These are phyloP conservation scores for Chaetomium olivaceum DNA, from an alignment of 2,329 filamentous ascomycete species.

Conservation along the genomic window DNA sequence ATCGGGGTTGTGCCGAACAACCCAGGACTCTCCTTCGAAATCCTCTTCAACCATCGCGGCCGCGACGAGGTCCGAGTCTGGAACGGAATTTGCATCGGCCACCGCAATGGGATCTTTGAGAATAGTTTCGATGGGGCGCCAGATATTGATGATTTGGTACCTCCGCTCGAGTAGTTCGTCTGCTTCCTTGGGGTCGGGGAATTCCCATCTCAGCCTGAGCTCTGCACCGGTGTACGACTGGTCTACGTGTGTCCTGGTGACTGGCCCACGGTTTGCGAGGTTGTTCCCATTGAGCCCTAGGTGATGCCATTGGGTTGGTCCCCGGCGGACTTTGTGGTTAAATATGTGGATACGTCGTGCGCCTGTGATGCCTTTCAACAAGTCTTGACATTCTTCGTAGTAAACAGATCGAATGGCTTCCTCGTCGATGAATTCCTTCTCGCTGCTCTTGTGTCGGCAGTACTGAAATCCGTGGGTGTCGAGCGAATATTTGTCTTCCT, in stretches of 20 bases:
- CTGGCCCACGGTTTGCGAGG: slow-evolving; percentile 51
- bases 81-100: slow-evolving; percentile 42
- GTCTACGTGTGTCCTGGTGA: slow-evolving; percentile 32
- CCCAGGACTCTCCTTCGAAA: slow-evolving; percentile 43
- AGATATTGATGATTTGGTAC: slow-evolving; percentile 47
- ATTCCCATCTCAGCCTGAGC: slow-evolving; percentile 22
- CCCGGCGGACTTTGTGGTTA: slow-evolving; percentile 37
- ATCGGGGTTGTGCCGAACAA: slow-evolving; percentile 40
- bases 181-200: slow-evolving; percentile 28
- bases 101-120: slow-evolving; percentile 45
- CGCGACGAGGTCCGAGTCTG: slow-evolving; percentile 43
- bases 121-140: slow-evolving; percentile 53
- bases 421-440: slow-evolving; percentile 51
- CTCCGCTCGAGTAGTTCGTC: slow-evolving; percentile 36
- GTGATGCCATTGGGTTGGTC: slow-evolving; percentile 57
- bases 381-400: slow-evolving; percentile 69
- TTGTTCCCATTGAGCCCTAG: slow-evolving; percentile 57
- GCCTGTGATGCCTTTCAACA: slow-evolving; percentile 56
- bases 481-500: slow-evolving; percentile 44
- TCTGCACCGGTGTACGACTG: slow-evolving; percentile 34
- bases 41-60: slow-evolving; percentile 42
- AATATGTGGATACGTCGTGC: slow-evolving; percentile 34
- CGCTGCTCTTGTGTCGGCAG: slow-evolving; percentile 33
- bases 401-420: slow-evolving; percentile 62
- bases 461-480: slow-evolving; percentile 47